Percentiles rank a stretch among this genome's conserved stretches.
Evolutionary conservation across 768 basidiomycete genomes (phyloP).

Genomic region (Terana coerulea): DNA sequence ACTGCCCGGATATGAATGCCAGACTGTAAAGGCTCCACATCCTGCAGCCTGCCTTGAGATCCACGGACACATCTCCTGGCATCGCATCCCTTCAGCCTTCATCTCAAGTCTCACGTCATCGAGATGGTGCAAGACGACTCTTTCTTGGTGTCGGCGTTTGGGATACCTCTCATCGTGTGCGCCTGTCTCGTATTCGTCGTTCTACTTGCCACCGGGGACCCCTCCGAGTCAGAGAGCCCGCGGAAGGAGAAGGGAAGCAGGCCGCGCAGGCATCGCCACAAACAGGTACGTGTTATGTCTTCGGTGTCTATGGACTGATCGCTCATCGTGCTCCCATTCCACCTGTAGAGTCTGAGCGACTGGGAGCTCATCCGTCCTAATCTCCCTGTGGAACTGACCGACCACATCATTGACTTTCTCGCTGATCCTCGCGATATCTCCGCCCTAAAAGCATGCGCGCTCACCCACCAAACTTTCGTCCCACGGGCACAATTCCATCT

Average conservation of each 20-base stretch:
- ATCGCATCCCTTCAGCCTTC: too few relatives aligned
- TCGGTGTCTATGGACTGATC: not conserved
- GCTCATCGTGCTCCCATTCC: too few relatives aligned
- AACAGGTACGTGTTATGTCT: not conserved
- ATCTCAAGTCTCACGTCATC: too few relatives aligned
- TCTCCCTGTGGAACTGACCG: constrained; percentile 15
- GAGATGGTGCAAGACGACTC: too few relatives aligned
- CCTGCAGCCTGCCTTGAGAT: too few relatives aligned
- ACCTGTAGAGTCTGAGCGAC: not conserved
- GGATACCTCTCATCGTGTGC: not conserved
- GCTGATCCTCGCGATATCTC: constrained; percentile 6
- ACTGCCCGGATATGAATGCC: too few relatives aligned
- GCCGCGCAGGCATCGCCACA: not conserved
- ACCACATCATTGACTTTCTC: constrained; percentile 16
- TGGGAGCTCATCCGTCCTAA: not conserved
- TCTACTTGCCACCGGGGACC: not conserved
- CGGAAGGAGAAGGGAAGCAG: not conserved
- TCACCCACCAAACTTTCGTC: constrained; percentile 7
- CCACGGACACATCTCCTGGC: too few relatives aligned
- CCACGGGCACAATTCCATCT: constrained; percentile 11
- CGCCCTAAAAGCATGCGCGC: constrained; percentile 11
- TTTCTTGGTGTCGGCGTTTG: not conserved
- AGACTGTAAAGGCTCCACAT: too few relatives aligned
- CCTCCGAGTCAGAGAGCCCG: not conserved
- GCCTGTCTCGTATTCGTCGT: not conserved